These are phyloP conservation scores for Ogataea saltuana DNA, from an alignment of 805 yeast genomes.

Conservation along the genomic window DNA sequence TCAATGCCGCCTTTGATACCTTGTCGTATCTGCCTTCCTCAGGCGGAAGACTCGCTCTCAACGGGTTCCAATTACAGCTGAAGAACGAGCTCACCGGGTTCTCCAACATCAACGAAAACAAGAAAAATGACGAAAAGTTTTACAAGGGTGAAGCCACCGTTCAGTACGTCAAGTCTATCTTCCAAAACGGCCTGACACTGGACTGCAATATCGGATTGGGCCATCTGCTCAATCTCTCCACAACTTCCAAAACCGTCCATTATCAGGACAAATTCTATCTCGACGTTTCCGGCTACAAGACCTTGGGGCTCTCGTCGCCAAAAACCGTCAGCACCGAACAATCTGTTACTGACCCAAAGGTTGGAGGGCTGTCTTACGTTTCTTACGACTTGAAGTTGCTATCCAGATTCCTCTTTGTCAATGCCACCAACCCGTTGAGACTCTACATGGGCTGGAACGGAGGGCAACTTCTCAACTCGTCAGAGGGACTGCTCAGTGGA, in stretches of 20 bases:
- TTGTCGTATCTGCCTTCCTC: slow-evolving; percentile 39
- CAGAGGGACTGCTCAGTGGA: slow-evolving; percentile 17
- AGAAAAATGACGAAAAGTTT: slow-evolving; percentile 33
- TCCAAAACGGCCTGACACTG: slow-evolving; percentile 48
- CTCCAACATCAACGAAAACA: slow-evolving; percentile 18
- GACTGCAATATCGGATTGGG: slow-evolving; percentile 57
- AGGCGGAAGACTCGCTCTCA: slow-evolving; percentile 43
- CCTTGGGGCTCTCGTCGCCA: slow-evolving; percentile 19
- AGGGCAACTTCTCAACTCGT: slow-evolving; percentile 52
- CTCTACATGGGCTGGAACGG: slow-evolving; percentile 65
- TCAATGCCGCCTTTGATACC: slow-evolving; percentile 45
- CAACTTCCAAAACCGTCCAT: slow-evolving; percentile 44
- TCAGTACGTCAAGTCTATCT: slow-evolving; percentile 42
- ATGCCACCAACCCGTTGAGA: slow-evolving; percentile 52
- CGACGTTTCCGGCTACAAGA: slow-evolving; percentile 37
- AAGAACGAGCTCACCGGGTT: slow-evolving; percentile 48
- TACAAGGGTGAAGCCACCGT: slow-evolving; percentile 38
- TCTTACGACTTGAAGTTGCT: slow-evolving; percentile 38
- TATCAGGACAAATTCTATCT: slow-evolving; percentile 77
- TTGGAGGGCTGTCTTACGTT: slow-evolving; percentile 33
- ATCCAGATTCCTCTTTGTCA: slow-evolving; percentile 56
- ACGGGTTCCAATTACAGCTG: slow-evolving; percentile 44
- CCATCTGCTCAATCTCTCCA: slow-evolving; percentile 44
- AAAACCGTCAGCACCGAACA: not conserved
- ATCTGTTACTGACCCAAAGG: slow-evolving; percentile 9